phyloP scores from a whole-genome alignment of 306 rosid species.

The Medicago arabica region DNA sequence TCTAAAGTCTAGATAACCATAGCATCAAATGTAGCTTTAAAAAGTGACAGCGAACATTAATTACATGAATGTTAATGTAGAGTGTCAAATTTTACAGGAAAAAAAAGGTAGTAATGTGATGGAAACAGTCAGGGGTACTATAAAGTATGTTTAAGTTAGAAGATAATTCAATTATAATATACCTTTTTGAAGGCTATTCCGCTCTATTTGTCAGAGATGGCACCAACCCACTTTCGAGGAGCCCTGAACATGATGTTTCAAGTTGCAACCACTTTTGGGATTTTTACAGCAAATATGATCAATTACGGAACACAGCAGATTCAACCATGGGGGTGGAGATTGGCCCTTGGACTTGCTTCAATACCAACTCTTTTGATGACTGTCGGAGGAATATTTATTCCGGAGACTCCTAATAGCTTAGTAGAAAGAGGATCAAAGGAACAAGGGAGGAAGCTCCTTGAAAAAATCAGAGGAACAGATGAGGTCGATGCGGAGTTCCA shows the following conservation, averaged over 20 bases:
- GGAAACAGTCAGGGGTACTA: slow-evolving; percentile 23
- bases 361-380: slow-evolving; percentile 78
- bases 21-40: slow-evolving; percentile 2
- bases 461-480: slow-evolving; percentile 71
- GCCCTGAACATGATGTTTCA: slow-evolving; percentile 95
- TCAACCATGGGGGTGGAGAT: slow-evolving; percentile 91
- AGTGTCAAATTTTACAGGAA: slow-evolving; percentile 25
- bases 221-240: slow-evolving; percentile 93
- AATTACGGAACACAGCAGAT: slow-evolving; percentile 81
- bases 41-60: background rate
- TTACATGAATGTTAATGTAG: background rate
- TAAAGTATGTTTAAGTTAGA: slow-evolving; percentile 27
- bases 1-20: background rate
- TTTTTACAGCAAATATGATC: slow-evolving; percentile 90
- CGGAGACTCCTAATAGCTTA: slow-evolving; percentile 90
- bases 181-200: slow-evolving; percentile 81
- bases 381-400: slow-evolving; percentile 78
- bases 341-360: slow-evolving; percentile 85
- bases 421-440: slow-evolving; percentile 67
- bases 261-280: slow-evolving; percentile 86
- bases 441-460: slow-evolving; percentile 65
- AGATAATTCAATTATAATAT: slow-evolving; percentile 32
- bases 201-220: slow-evolving; percentile 91
- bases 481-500: slow-evolving; percentile 86
- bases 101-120: slow-evolving; percentile 33